Conservation (phyloP, 352 stramenopile species). For the Globisporangium takayamanum region DNA sequence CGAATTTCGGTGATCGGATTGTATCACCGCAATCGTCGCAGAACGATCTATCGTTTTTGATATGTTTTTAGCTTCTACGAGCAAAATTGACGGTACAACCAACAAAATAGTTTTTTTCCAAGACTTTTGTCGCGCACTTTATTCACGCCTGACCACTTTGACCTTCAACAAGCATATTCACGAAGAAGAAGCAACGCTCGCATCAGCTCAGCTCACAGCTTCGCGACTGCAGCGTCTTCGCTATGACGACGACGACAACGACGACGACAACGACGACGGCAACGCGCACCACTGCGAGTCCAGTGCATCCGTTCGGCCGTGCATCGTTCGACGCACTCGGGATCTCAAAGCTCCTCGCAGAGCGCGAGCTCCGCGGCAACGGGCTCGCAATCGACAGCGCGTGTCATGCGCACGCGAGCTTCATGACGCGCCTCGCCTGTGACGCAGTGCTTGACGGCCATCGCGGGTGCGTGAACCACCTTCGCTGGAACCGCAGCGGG, state of each 20-base stretch:
- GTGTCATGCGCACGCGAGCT: constrained; percentile 45
- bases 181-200: no score
- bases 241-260: not conserved
- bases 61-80: no score
- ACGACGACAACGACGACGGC: not conserved
- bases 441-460: constrained; percentile 53
- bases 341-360: constrained; percentile 33
- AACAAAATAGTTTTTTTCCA: no score
- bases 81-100: no score
- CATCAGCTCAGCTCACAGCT: not conserved
- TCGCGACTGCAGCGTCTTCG: not conserved
- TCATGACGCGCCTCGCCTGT: constrained; percentile 53
- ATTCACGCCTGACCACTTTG: no score
- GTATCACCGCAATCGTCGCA: no score
- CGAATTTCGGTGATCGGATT: no score
- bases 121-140: constrained; percentile 99
- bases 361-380: constrained; percentile 53
- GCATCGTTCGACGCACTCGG: constrained; percentile 5
- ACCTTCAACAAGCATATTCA: no score
- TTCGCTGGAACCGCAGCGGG: constrained; percentile 74
- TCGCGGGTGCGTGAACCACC: constrained; percentile 78
- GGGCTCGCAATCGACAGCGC: constrained; percentile 30
- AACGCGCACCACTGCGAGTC: not conserved
- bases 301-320: not conserved
- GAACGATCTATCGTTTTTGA: no score